These are phyloP conservation scores for Verticillium nubilum DNA, from an alignment of 2,329 filamentous ascomycete species.

Conservation along the genomic window DNA sequence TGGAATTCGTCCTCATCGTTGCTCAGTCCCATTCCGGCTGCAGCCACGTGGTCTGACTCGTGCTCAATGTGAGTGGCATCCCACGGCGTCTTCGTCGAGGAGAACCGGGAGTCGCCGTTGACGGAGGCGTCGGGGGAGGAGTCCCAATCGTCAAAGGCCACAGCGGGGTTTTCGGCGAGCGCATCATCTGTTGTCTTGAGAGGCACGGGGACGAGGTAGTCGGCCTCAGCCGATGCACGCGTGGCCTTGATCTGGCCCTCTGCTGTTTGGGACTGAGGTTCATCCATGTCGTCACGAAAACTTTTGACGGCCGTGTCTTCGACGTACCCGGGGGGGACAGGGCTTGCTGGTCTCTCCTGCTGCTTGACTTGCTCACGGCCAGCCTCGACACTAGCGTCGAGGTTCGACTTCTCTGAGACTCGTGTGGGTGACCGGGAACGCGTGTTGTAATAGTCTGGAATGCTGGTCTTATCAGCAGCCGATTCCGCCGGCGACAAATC, in stretches of 20 bases:
- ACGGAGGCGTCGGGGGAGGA: neutral
- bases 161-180: neutral
- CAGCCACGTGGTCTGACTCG: slow-evolving; percentile 1
- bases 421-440: neutral
- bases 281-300: slow-evolving; percentile 2
- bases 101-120: neutral
- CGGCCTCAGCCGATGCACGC: neutral
- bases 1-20: neutral
- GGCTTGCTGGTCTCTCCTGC: neutral
- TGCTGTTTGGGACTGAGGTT: neutral
- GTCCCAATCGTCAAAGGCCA: neutral
- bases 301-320: neutral
- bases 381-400: neutral
- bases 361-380: neutral
- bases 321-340: neutral
- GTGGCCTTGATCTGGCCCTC: neutral
- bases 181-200: neutral
- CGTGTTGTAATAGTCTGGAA: neutral
- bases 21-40: neutral
- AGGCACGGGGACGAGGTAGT: neutral
- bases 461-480: neutral
- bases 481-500: neutral
- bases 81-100: neutral
- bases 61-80: neutral
- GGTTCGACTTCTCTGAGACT: neutral